Conservation (phyloP, 176 grass and related monocot species). For the Raddia guianensis region DNA sequence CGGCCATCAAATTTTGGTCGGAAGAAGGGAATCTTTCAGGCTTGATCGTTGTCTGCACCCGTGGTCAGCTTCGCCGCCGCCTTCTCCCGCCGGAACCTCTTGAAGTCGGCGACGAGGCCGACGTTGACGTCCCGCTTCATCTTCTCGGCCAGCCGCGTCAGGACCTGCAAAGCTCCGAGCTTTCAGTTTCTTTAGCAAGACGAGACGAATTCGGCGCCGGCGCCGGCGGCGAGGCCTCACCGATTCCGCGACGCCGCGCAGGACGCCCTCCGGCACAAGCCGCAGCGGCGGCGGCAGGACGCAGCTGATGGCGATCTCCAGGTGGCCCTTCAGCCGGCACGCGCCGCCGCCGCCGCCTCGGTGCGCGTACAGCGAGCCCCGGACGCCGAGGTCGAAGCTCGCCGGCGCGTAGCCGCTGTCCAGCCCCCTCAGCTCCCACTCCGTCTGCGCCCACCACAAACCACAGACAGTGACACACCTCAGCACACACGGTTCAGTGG, state of each 20-base stretch:
- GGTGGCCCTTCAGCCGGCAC: constrained; percentile 56
- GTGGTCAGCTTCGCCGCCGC: not conserved
- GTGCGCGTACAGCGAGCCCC: constrained; percentile 64
- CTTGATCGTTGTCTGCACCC: too few species aligned
- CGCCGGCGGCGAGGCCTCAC: constrained; percentile 18
- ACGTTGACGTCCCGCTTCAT: constrained; percentile 78
- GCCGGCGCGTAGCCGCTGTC: constrained; percentile 46
- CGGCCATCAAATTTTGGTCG: not conserved
- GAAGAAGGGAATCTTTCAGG: constrained; percentile 10
- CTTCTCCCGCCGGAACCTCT: constrained; percentile 54
- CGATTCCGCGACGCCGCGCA: constrained; percentile 59
- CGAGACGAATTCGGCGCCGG: not conserved
- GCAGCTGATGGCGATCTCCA: constrained; percentile 63
- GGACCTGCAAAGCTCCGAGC: constrained; percentile 45
- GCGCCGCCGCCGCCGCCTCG: constrained; percentile 27
- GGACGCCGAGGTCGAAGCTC: constrained; percentile 62
- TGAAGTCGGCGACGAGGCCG: constrained; percentile 65
- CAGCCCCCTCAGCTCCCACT: constrained; percentile 77
- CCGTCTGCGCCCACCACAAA: constrained; percentile 45
- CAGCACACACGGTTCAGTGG: not conserved
- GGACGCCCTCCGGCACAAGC: constrained; percentile 52
- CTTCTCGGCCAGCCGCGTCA: constrained; percentile 60
- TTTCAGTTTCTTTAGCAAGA: not conserved
- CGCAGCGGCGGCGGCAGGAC: constrained; percentile 56
- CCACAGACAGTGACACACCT: not conserved